These are phyloP conservation scores for Tricholoma bakamatsutake DNA, from an alignment of 768 basidiomycete species.

Conservation along the genomic window DNA sequence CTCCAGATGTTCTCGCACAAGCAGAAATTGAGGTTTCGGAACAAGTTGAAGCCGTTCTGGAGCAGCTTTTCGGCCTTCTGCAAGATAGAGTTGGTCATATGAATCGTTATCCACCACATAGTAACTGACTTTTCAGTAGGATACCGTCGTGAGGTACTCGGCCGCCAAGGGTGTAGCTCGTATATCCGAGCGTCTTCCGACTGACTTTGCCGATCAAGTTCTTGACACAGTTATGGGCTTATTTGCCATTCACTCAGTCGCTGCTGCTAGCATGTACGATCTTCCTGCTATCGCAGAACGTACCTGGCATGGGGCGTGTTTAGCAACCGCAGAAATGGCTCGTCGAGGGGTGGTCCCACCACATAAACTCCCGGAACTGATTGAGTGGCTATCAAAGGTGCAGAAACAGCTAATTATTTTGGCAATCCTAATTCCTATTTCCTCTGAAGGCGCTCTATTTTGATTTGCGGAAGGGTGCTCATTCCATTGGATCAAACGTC, in stretches of 20 bases:
- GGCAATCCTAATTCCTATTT: neutral
- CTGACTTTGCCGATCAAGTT: conserved; percentile 73
- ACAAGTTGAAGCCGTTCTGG: conserved; percentile 68
- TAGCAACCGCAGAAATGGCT: conserved; percentile 91
- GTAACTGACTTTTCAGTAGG: conserved; percentile 40
- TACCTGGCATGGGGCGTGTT: conserved; percentile 92
- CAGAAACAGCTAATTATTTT: conserved; percentile 5
- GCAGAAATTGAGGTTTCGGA: conserved; percentile 67
- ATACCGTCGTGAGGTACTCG: conserved; percentile 92
- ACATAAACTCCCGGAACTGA: conserved; percentile 51
- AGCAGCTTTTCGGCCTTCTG: conserved; percentile 63
- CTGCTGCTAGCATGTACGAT: conserved; percentile 60
- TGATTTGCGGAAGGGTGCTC: conserved; percentile 86
- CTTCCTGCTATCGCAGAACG: conserved; percentile 74
- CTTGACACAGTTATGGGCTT: conserved; percentile 69
- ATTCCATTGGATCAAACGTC: conserved; percentile 91
- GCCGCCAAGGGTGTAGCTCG: conserved; percentile 89
- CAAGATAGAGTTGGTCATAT: conserved; percentile 66
- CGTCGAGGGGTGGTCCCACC: conserved; percentile 67
- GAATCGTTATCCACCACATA: conserved; percentile 3
- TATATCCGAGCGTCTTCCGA: conserved; percentile 73
- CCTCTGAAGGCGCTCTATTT: conserved; percentile 75
- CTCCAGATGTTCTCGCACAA: conserved; percentile 16
- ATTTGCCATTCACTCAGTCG: conserved; percentile 71
- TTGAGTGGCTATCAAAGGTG: conserved; percentile 83